Percentiles rank a stretch among this genome's conserved stretches.
Evolutionary conservation across 208 protist species (phyloP).

Genomic region (Acanthamoeba lenticulata): DNA sequence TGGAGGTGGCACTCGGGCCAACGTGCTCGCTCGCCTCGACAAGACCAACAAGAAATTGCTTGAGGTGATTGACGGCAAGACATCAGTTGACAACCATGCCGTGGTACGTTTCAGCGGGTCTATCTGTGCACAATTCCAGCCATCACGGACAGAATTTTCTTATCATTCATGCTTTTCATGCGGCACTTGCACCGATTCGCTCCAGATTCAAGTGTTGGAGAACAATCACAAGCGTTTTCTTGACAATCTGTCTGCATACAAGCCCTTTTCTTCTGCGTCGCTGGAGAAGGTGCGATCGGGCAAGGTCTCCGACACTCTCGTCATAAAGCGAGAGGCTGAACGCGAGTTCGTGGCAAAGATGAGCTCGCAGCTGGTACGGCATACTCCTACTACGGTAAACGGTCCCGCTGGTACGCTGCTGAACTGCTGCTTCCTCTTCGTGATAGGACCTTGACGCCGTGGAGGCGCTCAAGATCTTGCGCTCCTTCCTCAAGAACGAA

Average conservation of each 20-base stretch:
- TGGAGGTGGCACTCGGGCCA: not conserved
- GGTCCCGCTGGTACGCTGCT: not conserved
- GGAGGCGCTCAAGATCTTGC: conserved; percentile 1
- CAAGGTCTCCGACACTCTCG: not conserved
- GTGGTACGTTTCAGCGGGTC: no score
- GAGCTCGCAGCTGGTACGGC: not conserved
- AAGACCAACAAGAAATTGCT: not conserved
- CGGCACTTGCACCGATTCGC: not conserved
- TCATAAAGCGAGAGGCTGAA: not conserved
- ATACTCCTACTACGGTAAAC: not conserved
- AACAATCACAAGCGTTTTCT: not conserved
- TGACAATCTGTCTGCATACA: not conserved
- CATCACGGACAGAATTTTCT: no score
- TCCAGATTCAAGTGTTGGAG: not conserved
- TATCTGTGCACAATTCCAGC: no score
- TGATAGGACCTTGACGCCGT: not conserved
- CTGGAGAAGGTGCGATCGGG: not conserved
- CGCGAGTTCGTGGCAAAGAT: not conserved
- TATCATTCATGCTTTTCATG: not conserved
- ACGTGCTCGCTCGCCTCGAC: not conserved
- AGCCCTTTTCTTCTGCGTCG: not conserved
- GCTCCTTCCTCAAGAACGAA: not conserved
- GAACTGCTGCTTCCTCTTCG: not conserved
- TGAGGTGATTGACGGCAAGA: not conserved
- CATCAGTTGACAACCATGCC: not conserved